Evolutionary conservation across 352 stramenopile genomes (phyloP), one percentile per base, ranked within the genome.

Genomic region (Pythium pyrilobum): DNA sequence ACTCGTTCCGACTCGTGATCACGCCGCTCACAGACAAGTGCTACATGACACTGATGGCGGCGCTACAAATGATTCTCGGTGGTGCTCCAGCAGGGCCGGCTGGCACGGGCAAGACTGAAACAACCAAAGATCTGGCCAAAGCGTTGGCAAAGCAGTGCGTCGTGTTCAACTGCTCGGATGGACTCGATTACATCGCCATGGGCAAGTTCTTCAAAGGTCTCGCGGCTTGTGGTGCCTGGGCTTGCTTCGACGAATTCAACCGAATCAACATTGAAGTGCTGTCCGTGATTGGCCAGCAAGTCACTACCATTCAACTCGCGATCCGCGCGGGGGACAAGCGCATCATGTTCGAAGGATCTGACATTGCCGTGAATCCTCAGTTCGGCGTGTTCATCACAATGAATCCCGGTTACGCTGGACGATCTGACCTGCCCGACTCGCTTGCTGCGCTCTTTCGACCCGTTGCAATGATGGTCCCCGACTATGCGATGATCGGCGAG

Each of bases 201-300:
- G 92, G 85, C 13, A 97, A 97, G 55, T 97, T 96, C 63, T 97
- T 97, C 65, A 93, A 93, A 43, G 82, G 92, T 0, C 66, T 98
- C 0, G 93, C 92, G 21, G 87, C 85, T 0, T 97, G 88, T 54
- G 93, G 93, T 2, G 92, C 92, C 0, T 98, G 93, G 93, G 91
- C 91, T 7, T 98, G 92, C 57, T 98, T 98, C 43, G 93, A 98
- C 40, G 93, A 98, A 74, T 98, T 98, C 67, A 98, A 98, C 56
- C 89, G 92, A 13, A 98, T 98, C 57, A 95, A 98, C 41, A 97
- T 98, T 27, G 92, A 98, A 64, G 87, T 96, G 18, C 37, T 94
- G 21, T 92, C 82, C 0, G 84, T 94, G 47, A 87, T 94, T 40
- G 84, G 81, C 0, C 84, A 94, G 56, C 84, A 94, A 74, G 74